Conservation (phyloP, 208 protist genomes). For the Trichomonas vaginalis region DNA sequence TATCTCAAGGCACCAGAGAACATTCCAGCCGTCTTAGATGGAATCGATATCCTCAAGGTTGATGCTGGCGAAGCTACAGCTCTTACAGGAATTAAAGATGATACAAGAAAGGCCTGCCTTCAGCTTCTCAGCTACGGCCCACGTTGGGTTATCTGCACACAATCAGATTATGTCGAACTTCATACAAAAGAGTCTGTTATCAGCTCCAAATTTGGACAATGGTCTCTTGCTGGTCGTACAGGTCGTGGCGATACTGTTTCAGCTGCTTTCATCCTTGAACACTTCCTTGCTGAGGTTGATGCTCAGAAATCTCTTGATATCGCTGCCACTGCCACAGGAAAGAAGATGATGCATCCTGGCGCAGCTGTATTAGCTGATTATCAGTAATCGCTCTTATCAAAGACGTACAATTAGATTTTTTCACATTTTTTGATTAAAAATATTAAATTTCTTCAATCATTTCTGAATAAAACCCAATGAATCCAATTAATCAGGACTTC, state of each 20-base stretch:
- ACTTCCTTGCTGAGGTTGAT: background rate
- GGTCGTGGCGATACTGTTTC: background rate
- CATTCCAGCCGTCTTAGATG: background rate
- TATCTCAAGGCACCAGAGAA: background rate
- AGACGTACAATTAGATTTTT: too few species aligned
- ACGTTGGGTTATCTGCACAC: background rate
- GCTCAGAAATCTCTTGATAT: background rate
- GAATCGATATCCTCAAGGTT: background rate
- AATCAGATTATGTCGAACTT: background rate
- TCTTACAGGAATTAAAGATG: background rate
- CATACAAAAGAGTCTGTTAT: background rate
- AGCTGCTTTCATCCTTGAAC: background rate
- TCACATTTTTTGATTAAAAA: too few species aligned
- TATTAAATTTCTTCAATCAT: too few species aligned
- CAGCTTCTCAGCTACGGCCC: background rate
- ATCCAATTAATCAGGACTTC: too few species aligned
- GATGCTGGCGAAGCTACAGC: background rate
- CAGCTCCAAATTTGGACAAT: background rate
- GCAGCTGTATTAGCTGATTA: background rate
- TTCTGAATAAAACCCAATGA: too few species aligned
- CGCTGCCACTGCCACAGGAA: background rate
- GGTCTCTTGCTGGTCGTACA: background rate
- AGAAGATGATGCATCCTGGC: conserved; percentile 1
- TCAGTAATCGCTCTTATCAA: too few species aligned
- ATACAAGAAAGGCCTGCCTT: background rate